phyloP scores from a whole-genome alignment of 2,329 filamentous ascomycete species.

The Penicillium sp. region DNA sequence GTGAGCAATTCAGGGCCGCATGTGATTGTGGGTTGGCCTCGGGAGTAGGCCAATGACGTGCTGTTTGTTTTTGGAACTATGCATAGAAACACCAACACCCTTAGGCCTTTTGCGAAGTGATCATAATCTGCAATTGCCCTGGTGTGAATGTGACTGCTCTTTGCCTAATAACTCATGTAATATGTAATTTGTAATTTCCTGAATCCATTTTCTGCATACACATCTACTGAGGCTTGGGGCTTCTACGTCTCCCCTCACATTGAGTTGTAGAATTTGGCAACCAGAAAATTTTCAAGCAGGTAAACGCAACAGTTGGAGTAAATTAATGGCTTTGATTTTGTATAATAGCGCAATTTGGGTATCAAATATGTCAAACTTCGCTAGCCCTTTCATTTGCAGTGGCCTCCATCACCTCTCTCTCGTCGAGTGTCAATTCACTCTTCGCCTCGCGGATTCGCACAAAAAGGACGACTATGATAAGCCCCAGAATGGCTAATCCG shows the following conservation, averaged over 20 bases:
- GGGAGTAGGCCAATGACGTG: background rate
- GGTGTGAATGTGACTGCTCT: too few relatives aligned
- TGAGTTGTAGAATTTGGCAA: background rate
- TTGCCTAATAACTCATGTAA: too few relatives aligned
- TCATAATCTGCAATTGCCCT: too few relatives aligned
- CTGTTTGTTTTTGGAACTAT: background rate
- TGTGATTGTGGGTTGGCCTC: background rate
- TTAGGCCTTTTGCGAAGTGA: too few relatives aligned
- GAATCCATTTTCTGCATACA: too few relatives aligned
- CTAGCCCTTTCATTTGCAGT: background rate
- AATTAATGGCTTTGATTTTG: background rate
- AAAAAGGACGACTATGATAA: constrained; percentile 56
- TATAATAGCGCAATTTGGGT: background rate
- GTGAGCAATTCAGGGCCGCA: background rate
- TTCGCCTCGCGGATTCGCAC: constrained; percentile 59
- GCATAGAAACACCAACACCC: background rate
- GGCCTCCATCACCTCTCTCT: constrained; percentile 41
- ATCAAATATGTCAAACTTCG: background rate
- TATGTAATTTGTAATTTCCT: too few relatives aligned
- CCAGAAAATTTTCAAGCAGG: background rate
- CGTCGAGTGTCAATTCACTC: constrained; percentile 61
- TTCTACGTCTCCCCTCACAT: too few relatives aligned
- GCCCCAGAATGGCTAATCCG: constrained; percentile 54
- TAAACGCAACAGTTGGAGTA: background rate
- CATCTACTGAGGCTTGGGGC: too few relatives aligned